Evolutionary conservation across 495 filamentous ascomycete genomes (phyloP).

Genomic region (Aspergillus nidulans): DNA sequence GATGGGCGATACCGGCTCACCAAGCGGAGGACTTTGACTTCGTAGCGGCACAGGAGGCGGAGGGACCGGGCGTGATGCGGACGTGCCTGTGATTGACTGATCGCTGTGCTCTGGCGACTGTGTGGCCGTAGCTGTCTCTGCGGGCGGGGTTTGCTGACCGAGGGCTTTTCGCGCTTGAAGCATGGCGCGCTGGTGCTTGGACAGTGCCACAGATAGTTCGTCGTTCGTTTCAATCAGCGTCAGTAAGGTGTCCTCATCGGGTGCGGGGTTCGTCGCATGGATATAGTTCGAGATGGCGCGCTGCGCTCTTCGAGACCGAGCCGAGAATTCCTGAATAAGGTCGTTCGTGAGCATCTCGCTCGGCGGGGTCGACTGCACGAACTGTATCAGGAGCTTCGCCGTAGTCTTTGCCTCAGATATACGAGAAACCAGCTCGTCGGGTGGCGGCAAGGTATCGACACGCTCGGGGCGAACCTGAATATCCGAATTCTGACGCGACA

Average conservation of each 20-base stretch:
- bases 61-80: constrained; percentile 9
- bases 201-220: constrained; percentile 70
- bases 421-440: constrained; percentile 75
- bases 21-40: neutral
- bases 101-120: constrained; percentile 21
- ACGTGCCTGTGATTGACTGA: constrained; percentile 16
- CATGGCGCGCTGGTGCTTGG: constrained; percentile 74
- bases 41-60: constrained; percentile 15
- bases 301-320: constrained; percentile 76
- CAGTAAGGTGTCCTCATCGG: constrained; percentile 89
- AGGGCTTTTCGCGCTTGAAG: constrained; percentile 58
- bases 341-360: constrained; percentile 75
- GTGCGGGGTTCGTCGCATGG: constrained; percentile 65
- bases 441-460: constrained; percentile 56
- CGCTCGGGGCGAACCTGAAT: constrained; percentile 41
- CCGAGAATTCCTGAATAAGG: constrained; percentile 84
- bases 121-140: constrained; percentile 12
- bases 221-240: constrained; percentile 95
- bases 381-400: constrained; percentile 84
- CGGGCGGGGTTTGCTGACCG: constrained; percentile 13
- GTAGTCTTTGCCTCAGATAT: constrained; percentile 87
- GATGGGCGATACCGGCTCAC: constrained; percentile 7
- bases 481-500: constrained; percentile 10
- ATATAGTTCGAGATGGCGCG: constrained; percentile 82
- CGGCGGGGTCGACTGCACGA: constrained; percentile 76